Evolutionary conservation across 2,329 filamentous ascomycete species (phyloP).

Genomic region (Colletotrichum echinochloae): DNA sequence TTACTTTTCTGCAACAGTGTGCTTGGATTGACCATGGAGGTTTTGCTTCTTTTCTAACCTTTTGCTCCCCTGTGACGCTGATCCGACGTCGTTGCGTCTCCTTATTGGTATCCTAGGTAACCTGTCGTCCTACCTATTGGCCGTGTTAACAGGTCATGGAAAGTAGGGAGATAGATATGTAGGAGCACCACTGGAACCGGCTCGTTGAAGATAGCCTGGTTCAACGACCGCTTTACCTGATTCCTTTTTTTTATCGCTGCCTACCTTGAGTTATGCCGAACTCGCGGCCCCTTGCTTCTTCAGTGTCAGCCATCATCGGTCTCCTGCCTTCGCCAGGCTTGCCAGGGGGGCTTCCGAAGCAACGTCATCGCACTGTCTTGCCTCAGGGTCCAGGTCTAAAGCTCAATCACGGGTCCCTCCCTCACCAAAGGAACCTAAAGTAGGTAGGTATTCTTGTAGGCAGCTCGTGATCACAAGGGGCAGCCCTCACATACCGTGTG

Average conservation of each 20-base stretch:
- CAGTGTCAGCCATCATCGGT: conserved; percentile 4
- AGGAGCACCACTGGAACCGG: background rate
- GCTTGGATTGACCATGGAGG: conserved; percentile 13
- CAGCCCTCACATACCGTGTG: background rate
- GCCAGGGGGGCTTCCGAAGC: conserved; percentile 25
- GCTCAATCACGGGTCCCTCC: conserved; percentile 23
- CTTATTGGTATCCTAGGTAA: background rate
- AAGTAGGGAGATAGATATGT: background rate
- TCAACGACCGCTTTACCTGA: background rate
- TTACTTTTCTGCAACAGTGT: conserved; percentile 4
- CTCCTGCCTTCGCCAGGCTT: conserved; percentile 23
- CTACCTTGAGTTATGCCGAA: background rate
- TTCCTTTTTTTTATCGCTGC: background rate
- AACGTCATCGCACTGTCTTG: conserved; percentile 38
- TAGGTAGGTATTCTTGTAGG: background rate
- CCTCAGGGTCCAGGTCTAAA: conserved; percentile 27
- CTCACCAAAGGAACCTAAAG: background rate
- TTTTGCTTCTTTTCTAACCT: conserved; percentile 13
- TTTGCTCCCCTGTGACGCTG: conserved; percentile 9
- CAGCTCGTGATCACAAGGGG: conserved; percentile 16
- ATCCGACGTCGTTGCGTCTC: conserved; percentile 6
- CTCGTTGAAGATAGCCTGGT: background rate
- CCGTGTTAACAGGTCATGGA: background rate
- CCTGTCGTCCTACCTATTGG: background rate
- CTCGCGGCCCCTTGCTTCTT: background rate